Base-by-base conservation (phyloP, 2,329 filamentous ascomycete species). In the Diaporthe batatas region DNA sequence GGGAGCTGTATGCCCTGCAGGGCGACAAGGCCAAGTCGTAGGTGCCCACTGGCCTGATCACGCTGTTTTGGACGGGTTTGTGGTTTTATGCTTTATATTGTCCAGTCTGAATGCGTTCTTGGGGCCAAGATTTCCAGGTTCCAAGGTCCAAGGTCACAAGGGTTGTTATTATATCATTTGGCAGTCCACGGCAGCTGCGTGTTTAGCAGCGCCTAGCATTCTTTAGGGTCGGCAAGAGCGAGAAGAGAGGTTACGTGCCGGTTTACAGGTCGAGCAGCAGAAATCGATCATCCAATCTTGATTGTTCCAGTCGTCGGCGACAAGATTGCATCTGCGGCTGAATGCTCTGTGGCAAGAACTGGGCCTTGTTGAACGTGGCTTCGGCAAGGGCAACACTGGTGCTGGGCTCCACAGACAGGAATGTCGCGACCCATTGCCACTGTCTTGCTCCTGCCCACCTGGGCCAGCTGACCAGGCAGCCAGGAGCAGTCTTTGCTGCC, bases 1-100 rank as follows among this genome's bases (percentile, higher is more conserved):
- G 86, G 79, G 84, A 87, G 79, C 77, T 91, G 75, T 88, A 88
- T 77, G 88, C 88, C 5, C 77, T 88, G 74, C 79, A 80, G 51
- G 74, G 29, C 8, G 44, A 49, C 1, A 51, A 70, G 58, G 42
- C 44, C 32, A 72, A 72, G 72, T 29, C 44, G 2, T 70, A 62
- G 68, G 14, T 16, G 68, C 39, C 55, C 12, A 39, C 36, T 16
- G 42, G 68, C 12, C 68, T 25, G 16, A 18, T n/a, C 34, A 62
- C 32, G 16, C 29, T 62, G 55, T 49, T 49, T 36, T 70, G 47
- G 21, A 21, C 8, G 54, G 12, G 32, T 36, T n/a, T 59, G 18
- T 58, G 54, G 36, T 62, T 70, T 44, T 67, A 47, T 51, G 62
- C 62, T 8, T 67, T 67, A 7, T 67, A 67, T 12, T 53, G n/a